A percentile compares a stretch with the other conserved stretches of the same genome.
phyloP scores from a whole-genome alignment of 495 filamentous ascomycete species.

The Penicillium roqueforti region DNA sequence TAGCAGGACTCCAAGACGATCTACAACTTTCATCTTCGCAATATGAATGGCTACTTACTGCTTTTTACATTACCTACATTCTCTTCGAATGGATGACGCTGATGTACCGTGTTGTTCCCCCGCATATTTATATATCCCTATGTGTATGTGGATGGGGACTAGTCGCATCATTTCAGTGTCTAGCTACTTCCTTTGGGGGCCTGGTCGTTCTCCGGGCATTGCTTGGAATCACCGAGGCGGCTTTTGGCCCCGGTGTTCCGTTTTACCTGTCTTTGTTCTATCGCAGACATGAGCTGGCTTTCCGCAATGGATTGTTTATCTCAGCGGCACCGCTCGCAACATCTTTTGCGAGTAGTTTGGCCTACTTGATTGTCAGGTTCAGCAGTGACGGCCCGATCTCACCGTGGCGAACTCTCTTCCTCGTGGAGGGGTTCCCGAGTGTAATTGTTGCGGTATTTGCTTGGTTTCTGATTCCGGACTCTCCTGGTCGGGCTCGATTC shows the following conservation, averaged over 20 bases:
- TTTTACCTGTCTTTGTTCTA: slow-evolving; percentile 63
- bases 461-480: slow-evolving; percentile 51
- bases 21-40: slow-evolving; percentile 51
- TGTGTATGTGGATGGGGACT: slow-evolving; percentile 52
- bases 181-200: slow-evolving; percentile 51
- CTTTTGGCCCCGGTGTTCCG: slow-evolving; percentile 58
- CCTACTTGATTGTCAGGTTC: slow-evolving; percentile 53
- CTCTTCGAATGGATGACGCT: slow-evolving; percentile 69
- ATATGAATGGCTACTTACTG: slow-evolving; percentile 65
- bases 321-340: slow-evolving; percentile 59
- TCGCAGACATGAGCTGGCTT: slow-evolving; percentile 56
- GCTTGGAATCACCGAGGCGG: slow-evolving; percentile 59
- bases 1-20: slow-evolving; percentile 68
- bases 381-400: slow-evolving; percentile 49
- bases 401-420: slow-evolving; percentile 57
- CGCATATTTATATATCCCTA: slow-evolving; percentile 55
- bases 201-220: slow-evolving; percentile 44
- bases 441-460: slow-evolving; percentile 53
- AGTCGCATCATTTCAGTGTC: slow-evolving; percentile 65
- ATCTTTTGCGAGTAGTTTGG: slow-evolving; percentile 65
- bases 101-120: slow-evolving; percentile 53
- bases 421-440: slow-evolving; percentile 60
- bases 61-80: slow-evolving; percentile 71
- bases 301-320: slow-evolving; percentile 57
- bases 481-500: slow-evolving; percentile 49